A percentile compares a stretch with the other conserved stretches of the same genome.
Conservation (phyloP, 208 protist genomes). For the Leptomonas seymouri region DNA sequence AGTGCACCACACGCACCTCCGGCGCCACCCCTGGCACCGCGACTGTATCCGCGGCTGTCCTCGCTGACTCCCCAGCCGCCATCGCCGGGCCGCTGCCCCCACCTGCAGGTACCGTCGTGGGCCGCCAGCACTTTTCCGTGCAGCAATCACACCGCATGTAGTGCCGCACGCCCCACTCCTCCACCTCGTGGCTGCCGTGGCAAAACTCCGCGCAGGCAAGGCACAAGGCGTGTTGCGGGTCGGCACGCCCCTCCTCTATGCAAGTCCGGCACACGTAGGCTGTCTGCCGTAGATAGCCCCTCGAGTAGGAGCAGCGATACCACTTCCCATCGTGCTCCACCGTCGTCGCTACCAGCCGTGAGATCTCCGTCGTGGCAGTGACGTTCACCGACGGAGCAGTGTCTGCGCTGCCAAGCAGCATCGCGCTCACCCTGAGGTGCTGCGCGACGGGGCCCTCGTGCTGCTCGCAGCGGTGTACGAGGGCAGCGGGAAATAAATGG, state of each 20-base stretch:
- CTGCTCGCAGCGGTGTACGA: conserved; percentile 22
- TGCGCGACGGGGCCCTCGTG: conserved; percentile 28
- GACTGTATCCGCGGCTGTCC: neutral
- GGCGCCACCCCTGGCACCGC: neutral
- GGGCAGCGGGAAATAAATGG: conserved; percentile 39
- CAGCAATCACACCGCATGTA: conserved; percentile 92
- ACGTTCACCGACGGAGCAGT: conserved; percentile 48
- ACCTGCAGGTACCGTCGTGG: conserved; percentile 1
- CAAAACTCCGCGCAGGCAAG: conserved; percentile 85
- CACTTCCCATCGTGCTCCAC: conserved; percentile 66
- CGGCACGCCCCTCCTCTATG: conserved; percentile 54
- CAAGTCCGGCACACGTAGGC: conserved; percentile 88
- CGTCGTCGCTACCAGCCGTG: conserved; percentile 67
- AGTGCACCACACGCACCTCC: conserved; percentile 12
- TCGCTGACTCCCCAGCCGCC: neutral
- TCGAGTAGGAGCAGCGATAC: conserved; percentile 80
- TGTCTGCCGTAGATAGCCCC: conserved; percentile 74
- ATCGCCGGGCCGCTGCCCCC: neutral
- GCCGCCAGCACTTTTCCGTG: conserved; percentile 71
- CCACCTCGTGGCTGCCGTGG: conserved; percentile 76
- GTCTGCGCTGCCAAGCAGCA: conserved; percentile 67
- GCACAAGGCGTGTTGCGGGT: conserved; percentile 69
- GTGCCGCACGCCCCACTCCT: conserved; percentile 85
- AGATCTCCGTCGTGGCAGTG: conserved; percentile 60
- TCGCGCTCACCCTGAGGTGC: conserved; percentile 54